These are phyloP conservation scores for Saxispiralis lemnorum DNA, from an alignment of 495 filamentous ascomycete species.

Conservation along the genomic window DNA sequence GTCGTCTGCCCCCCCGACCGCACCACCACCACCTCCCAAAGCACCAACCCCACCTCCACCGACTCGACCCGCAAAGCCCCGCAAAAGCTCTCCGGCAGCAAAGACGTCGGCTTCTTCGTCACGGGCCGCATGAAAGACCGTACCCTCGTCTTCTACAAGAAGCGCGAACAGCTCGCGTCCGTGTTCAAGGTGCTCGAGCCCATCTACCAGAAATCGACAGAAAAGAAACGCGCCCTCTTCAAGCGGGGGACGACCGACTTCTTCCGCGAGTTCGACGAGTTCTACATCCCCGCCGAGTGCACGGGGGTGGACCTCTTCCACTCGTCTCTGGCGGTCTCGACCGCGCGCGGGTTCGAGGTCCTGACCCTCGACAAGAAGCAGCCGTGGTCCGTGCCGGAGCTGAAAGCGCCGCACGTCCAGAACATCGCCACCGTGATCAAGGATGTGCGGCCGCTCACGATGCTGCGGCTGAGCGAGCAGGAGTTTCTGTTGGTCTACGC, in stretches of 20 bases:
- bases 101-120: conserved; percentile 91
- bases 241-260: conserved; percentile 68
- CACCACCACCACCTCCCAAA: conserved; percentile 36
- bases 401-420: conserved; percentile 53
- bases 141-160: conserved; percentile 88
- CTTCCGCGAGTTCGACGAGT: conserved; percentile 95
- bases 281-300: conserved; percentile 95
- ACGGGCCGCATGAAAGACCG: conserved; percentile 93
- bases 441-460: conserved; percentile 70
- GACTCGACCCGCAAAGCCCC: conserved; percentile 60
- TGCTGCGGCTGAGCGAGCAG: conserved; percentile 85
- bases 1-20: conserved; percentile 61
- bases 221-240: conserved; percentile 45
- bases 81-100: conserved; percentile 69
- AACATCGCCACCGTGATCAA: conserved; percentile 66
- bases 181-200: conserved; percentile 91
- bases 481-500: conserved; percentile 91
- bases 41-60: conserved; percentile 20
- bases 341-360: conserved; percentile 84
- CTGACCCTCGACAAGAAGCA: conserved; percentile 93
- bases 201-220: conserved; percentile 70
- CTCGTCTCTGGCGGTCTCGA: conserved; percentile 74
- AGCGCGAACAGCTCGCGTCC: conserved; percentile 73
- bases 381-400: conserved; percentile 74
- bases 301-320: conserved; percentile 93